Evolutionary conservation across 116 monocot genomes (phyloP).

Genomic region (Posidonia oceanica): DNA sequence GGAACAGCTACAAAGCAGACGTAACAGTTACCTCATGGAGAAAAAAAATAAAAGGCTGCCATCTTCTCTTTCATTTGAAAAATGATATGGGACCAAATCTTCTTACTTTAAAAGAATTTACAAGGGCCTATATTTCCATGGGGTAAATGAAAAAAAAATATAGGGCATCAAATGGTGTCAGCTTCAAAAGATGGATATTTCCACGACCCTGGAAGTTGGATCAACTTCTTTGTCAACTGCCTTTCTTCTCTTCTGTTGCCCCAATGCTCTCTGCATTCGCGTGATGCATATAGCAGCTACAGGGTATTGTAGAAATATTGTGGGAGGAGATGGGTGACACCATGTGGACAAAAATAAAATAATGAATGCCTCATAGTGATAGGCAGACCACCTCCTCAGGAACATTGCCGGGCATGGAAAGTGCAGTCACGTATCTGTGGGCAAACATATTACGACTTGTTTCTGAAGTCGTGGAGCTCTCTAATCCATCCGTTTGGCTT

Average conservation of each 20-base stretch:
- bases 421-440: conserved; percentile 50
- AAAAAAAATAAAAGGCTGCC: background rate
- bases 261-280: background rate
- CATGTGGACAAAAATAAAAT: conserved; percentile 14
- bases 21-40: conserved; percentile 5
- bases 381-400: conserved; percentile 45
- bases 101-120: conserved; percentile 2
- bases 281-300: background rate
- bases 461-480: conserved; percentile 25
- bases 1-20: no score
- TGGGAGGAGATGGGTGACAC: conserved; percentile 1
- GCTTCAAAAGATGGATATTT: background rate
- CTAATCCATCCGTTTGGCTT: conserved; percentile 24
- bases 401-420: conserved; percentile 29
- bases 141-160: background rate
- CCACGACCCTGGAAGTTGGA: background rate
- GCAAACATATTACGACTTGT: conserved; percentile 19
- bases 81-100: background rate
- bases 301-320: background rate
- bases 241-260: conserved; percentile 2
- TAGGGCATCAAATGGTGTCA: conserved; percentile 5
- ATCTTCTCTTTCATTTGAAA: conserved; percentile 2
- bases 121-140: background rate
- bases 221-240: background rate
- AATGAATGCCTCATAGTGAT: conserved; percentile 35